Conservation (phyloP, 2,329 filamentous ascomycete species). For the Aspergillus floridensis region DNA sequence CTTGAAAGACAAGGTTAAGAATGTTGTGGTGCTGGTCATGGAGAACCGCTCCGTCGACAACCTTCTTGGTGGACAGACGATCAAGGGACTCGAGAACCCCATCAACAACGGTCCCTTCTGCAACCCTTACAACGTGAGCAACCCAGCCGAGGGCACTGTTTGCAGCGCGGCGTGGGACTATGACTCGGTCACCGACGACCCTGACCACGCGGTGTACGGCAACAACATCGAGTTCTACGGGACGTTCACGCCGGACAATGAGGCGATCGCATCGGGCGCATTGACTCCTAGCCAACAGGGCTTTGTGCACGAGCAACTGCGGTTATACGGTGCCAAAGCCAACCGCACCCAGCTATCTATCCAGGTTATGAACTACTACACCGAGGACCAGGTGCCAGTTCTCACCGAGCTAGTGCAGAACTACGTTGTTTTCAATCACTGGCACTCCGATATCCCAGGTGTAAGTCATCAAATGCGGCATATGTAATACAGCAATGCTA, state of each 20-base stretch:
- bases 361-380: constrained; percentile 48
- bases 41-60: constrained; percentile 49
- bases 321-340: constrained; percentile 32
- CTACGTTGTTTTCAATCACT: constrained; percentile 47
- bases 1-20: constrained; percentile 37
- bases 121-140: constrained; percentile 41
- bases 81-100: constrained; percentile 42
- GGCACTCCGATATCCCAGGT: constrained; percentile 45
- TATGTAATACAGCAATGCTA: background rate
- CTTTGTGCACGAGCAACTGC: constrained; percentile 45
- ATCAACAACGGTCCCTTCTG: constrained; percentile 45
- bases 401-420: constrained; percentile 42
- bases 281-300: constrained; percentile 34
- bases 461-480: constrained; percentile 28
- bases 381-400: constrained; percentile 44
- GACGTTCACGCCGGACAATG: constrained; percentile 40
- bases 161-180: constrained; percentile 39
- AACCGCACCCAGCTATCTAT: constrained; percentile 32
- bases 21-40: constrained; percentile 39
- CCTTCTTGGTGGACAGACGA: constrained; percentile 43
- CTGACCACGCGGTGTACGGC: constrained; percentile 43
- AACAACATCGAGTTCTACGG: constrained; percentile 48
- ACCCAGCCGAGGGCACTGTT: constrained; percentile 25
- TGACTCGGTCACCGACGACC: constrained; percentile 44
- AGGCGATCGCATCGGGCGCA: constrained; percentile 32